Evolutionary conservation across 768 basidiomycete species (phyloP).

Genomic region (Agrocybe pediades): DNA sequence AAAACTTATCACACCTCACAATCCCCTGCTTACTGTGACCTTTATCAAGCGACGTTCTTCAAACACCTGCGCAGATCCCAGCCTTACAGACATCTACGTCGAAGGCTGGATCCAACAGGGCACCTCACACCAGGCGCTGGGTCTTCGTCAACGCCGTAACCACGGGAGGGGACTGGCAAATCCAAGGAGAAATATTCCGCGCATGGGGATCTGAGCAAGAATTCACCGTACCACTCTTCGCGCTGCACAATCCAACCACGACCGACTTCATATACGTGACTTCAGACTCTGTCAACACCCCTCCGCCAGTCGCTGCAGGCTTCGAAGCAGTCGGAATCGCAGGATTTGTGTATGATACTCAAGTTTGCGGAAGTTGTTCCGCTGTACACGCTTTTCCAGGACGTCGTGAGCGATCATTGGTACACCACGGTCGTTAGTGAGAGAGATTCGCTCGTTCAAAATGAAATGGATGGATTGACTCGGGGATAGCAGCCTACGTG

Average conservation of each 20-base stretch:
- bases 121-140: conserved; percentile 2
- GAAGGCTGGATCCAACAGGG: conserved; percentile 2
- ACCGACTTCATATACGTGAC: background rate
- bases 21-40: background rate
- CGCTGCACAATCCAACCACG: background rate
- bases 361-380: conserved; percentile 13
- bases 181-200: conserved; percentile 9
- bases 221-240: conserved; percentile 1
- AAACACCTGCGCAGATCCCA: conserved; percentile 1
- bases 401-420: conserved; percentile 6
- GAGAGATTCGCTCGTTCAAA: background rate
- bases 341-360: conserved; percentile 5
- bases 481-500: conserved; percentile 7
- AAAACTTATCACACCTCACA: too few species aligned
- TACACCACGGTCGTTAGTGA: conserved; percentile 8
- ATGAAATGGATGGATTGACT: conserved; percentile 1
- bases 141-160: conserved; percentile 6
- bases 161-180: conserved; percentile 3
- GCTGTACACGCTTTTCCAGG: background rate
- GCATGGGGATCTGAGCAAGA: conserved; percentile 3
- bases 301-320: background rate
- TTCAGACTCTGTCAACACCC: background rate
- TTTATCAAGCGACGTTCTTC: background rate
- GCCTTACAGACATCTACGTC: background rate
- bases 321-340: background rate